Conservation (phyloP, 768 basidiomycete species). For the Roridomyces roridus region DNA sequence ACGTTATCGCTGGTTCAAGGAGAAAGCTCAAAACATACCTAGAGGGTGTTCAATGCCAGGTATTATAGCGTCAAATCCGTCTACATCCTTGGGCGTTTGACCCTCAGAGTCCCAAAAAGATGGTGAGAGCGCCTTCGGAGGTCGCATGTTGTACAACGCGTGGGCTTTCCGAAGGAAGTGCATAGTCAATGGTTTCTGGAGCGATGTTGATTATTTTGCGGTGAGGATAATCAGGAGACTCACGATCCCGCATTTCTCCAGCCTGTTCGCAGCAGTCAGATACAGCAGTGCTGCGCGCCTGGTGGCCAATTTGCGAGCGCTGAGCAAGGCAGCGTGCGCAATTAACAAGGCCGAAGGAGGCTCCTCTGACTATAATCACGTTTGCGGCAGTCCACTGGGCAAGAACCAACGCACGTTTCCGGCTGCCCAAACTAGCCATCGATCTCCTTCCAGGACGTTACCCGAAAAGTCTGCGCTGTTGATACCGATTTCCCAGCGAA, state of each 20-base stretch:
- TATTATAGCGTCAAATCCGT: constrained; percentile 67
- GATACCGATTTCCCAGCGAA: constrained; percentile 81
- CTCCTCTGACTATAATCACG: constrained; percentile 72
- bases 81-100: constrained; percentile 39
- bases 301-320: constrained; percentile 57
- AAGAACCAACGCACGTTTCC: constrained; percentile 62
- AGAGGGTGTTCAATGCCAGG: constrained; percentile 82
- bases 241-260: constrained; percentile 88
- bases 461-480: constrained; percentile 61
- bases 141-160: constrained; percentile 58
- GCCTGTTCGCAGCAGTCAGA: constrained; percentile 70
- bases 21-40: constrained; percentile 45
- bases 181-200: constrained; percentile 85
- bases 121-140: constrained; percentile 69
- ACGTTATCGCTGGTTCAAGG: constrained; percentile 1
- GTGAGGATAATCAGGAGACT: constrained; percentile 36
- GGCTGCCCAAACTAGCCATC: constrained; percentile 88
- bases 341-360: constrained; percentile 79
- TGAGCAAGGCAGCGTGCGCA: constrained; percentile 80
- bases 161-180: constrained; percentile 79
- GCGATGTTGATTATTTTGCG: constrained; percentile 9
- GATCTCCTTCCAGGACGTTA: constrained; percentile 70
- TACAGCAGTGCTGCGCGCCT: constrained; percentile 84
- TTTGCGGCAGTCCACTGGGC: not conserved
- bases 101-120: constrained; percentile 84